Evolutionary conservation across 257 asterid genomes (phyloP).

Genomic region (Solanum raphanifolium): DNA sequence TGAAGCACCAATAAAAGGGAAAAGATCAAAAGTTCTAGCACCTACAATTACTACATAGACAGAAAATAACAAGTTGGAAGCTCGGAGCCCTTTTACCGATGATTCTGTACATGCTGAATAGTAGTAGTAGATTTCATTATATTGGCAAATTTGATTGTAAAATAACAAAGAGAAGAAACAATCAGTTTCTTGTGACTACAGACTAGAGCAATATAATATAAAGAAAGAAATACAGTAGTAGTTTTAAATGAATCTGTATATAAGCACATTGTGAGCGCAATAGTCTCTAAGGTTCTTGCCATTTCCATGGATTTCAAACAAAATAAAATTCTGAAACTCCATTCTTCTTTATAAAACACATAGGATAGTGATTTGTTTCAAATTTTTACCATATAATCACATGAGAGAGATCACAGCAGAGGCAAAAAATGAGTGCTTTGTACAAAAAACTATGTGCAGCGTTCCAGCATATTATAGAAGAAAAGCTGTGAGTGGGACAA

Average conservation of each 20-base stretch:
- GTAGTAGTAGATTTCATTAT: background rate
- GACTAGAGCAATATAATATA: background rate
- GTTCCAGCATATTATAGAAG: background rate
- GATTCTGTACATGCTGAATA: background rate
- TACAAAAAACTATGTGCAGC: constrained; percentile 2
- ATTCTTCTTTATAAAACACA: background rate
- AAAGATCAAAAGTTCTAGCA: constrained; percentile 50
- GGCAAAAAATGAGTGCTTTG: background rate
- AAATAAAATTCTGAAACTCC: background rate
- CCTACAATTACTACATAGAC: constrained; percentile 56
- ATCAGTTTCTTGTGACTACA: background rate
- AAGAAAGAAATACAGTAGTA: background rate
- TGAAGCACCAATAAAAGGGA: constrained; percentile 49
- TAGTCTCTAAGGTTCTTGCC: background rate
- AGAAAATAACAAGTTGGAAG: background rate
- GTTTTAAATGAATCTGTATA: background rate
- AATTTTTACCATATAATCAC: background rate
- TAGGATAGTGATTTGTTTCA: background rate
- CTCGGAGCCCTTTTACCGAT: background rate
- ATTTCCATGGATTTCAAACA: background rate
- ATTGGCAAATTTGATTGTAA: background rate
- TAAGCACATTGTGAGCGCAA: background rate
- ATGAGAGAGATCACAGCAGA: background rate
- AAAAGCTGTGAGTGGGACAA: background rate
- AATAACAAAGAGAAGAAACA: background rate